Evolutionary conservation across 352 stramenopile genomes (phyloP), one percentile per base, ranked within the genome.

Genomic region (Pythium oligandrum): DNA sequence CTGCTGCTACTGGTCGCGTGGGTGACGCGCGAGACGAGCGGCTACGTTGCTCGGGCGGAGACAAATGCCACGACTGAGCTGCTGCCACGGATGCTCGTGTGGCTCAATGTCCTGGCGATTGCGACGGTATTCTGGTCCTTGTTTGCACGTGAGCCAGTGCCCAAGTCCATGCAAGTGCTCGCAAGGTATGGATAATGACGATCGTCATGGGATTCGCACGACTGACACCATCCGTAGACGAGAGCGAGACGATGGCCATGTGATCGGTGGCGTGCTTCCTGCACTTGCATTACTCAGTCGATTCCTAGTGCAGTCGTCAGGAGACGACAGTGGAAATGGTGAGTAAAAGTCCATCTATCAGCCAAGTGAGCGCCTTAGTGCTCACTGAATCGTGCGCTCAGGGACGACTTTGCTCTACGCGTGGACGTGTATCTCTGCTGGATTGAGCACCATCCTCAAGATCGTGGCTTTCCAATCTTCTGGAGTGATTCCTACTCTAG

Each of bases 201-300:
- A 26, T 26, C 17, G 17, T 26, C 17, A 26, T 26, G 17, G 17
- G 17, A 26, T 26, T 26, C 17, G 17, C 17, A 26, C 17, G 17
- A 43, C n/a, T 30, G 35, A 17, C 51, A 37, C 17, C 43, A 40
- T 3, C 5, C 11, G 42, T 44, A 88, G 82, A 59, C 63, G 48
- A 10, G 78, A 92, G 34, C 66, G 75, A 8, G 79, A 89, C 53
- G 48, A 53, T 52, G 78, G 82, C 7, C 61, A 90, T 10, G 65
- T 78, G 1, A 51, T 92, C 37, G 77, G 82, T 17, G 85, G 76
- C 34, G 54, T 86, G 4, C 43, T 92, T 6, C 68, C 72, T 4
- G 73, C 82, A 17, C 53, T 90, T 4, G 77, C 83, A 33, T 51
- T 90, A 4, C 56, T 85, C 26, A 87, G 75, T 57, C 75, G 78